Conservation (phyloP, 2,329 filamentous ascomycete genomes). For the Dothideomycetes sp. region DNA sequence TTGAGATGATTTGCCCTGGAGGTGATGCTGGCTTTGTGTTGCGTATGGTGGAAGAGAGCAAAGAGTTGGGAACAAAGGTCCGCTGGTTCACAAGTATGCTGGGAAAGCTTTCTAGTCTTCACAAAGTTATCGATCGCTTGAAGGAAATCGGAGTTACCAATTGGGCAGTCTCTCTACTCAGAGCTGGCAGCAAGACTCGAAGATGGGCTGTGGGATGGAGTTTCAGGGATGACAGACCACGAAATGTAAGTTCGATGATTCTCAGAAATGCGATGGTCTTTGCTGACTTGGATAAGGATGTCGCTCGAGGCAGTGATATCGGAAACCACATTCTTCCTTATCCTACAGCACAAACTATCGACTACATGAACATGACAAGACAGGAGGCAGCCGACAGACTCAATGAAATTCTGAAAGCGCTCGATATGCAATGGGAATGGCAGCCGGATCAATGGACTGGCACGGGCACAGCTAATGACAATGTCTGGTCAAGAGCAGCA, state of each 20-base stretch:
- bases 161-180: slow-evolving; percentile 71
- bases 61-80: slow-evolving; percentile 50
- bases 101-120: slow-evolving; percentile 64
- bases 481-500: slow-evolving; percentile 72
- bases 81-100: slow-evolving; percentile 91
- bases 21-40: slow-evolving; percentile 69
- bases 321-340: slow-evolving; percentile 29
- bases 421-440: slow-evolving; percentile 62
- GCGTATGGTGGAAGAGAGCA: slow-evolving; percentile 61
- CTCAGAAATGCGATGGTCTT: not conserved
- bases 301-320: slow-evolving; percentile 24
- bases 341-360: slow-evolving; percentile 42
- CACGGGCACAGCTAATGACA: slow-evolving; percentile 54
- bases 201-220: slow-evolving; percentile 89
- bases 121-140: slow-evolving; percentile 51
- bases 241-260: slow-evolving; percentile 33
- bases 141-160: slow-evolving; percentile 56
- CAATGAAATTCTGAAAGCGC: slow-evolving; percentile 19
- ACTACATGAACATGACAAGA: slow-evolving; percentile 14
- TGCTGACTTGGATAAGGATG: slow-evolving; percentile 11
- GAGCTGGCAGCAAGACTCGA: slow-evolving; percentile 68
- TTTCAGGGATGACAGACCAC: slow-evolving; percentile 58
- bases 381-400: slow-evolving; percentile 6
- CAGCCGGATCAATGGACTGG: slow-evolving; percentile 45
- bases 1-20: slow-evolving; percentile 71